Evolutionary conservation across 108 stramenopile genomes (phyloP), one percentile per base, ranked within the genome.

Genomic region (Parietichytrium sp.): DNA sequence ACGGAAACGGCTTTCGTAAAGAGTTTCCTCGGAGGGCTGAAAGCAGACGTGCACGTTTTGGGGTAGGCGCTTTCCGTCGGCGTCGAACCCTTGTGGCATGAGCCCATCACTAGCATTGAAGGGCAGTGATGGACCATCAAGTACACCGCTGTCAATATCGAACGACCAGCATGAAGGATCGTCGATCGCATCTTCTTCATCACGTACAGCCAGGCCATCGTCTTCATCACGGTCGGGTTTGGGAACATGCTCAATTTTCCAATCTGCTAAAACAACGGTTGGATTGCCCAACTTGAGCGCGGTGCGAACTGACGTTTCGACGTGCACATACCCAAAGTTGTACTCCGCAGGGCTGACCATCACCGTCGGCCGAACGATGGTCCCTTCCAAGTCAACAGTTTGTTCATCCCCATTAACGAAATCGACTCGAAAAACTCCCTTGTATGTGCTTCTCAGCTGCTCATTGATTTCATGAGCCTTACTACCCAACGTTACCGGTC

Each of bases 81-180:
- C 7, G 18, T 72, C 55, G 42, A 72, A 72, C 20, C 55, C 55
- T 18, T 72, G 20, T 7, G 55, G 55, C 55, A 72, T 72, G 38
- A 16, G 42, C 15, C 15, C 55, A 8, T 72, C 4, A 4, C 36
- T 38, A 4, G 55, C 33, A 18, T 30, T 42, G 8, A 72, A 23
- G 8, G 55, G 55, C 7, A 72, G 55, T 4, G 55, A 42, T 23
- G 55, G 55, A 8, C 55, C 55, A 8, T 30, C 55, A 23, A 72
- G 55, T 4, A 42, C 6, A 13, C 55, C 55, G 6, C 18, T 33
- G 33, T 72, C 55, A 4, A 72, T 42, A 23, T 72, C 55, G 18
- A 72, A 72, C 6, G 10, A 72, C 55, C 55, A 72, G 38, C 55
- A 72, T n/a, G 55, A 42, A 42, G 55, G 55, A 18, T 72, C 55